phyloP scores from a whole-genome alignment of 2,329 filamentous ascomycete species.

The Colletotrichum spaethianum region DNA sequence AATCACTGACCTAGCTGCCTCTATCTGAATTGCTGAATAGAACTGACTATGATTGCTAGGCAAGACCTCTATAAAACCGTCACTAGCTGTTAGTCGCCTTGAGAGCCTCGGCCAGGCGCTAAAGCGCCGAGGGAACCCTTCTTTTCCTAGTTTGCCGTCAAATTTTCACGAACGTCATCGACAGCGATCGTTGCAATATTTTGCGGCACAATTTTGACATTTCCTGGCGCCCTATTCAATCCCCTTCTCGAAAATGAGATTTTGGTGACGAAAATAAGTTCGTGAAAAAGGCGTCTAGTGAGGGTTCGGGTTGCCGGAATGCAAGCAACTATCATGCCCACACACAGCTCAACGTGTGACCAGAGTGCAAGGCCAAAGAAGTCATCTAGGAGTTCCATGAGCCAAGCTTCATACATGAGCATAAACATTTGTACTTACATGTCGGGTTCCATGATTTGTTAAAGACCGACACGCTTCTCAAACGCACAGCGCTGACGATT shows the following conservation, averaged over 20 bases:
- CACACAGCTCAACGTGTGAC: constrained; percentile 32
- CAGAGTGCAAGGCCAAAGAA: constrained; percentile 51
- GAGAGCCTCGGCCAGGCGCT: constrained; percentile 40
- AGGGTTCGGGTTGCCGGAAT: constrained; percentile 35
- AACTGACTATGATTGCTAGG: not conserved
- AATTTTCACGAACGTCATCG: constrained; percentile 10
- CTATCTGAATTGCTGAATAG: not conserved
- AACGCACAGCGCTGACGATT: constrained; percentile 21
- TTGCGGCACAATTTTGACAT: constrained; percentile 35
- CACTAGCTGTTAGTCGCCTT: constrained; percentile 13
- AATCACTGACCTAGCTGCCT: constrained; percentile 6
- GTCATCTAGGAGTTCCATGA: constrained; percentile 50
- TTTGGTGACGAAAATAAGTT: constrained; percentile 27
- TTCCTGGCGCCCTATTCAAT: constrained; percentile 23
- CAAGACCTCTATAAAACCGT: constrained; percentile 1
- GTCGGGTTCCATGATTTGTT: constrained; percentile 37
- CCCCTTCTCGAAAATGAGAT: not conserved
- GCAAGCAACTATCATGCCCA: constrained; percentile 28
- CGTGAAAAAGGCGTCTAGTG: constrained; percentile 23
- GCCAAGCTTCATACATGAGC: constrained; percentile 52
- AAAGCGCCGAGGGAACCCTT: constrained; percentile 46
- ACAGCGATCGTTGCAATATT: constrained; percentile 17
- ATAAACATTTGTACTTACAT: constrained; percentile 52
- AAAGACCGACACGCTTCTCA: constrained; percentile 16
- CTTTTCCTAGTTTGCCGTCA: constrained; percentile 8